Evolutionary conservation across 106 monocot genomes (phyloP).

Genomic region (Hemerocallis citrina): DNA sequence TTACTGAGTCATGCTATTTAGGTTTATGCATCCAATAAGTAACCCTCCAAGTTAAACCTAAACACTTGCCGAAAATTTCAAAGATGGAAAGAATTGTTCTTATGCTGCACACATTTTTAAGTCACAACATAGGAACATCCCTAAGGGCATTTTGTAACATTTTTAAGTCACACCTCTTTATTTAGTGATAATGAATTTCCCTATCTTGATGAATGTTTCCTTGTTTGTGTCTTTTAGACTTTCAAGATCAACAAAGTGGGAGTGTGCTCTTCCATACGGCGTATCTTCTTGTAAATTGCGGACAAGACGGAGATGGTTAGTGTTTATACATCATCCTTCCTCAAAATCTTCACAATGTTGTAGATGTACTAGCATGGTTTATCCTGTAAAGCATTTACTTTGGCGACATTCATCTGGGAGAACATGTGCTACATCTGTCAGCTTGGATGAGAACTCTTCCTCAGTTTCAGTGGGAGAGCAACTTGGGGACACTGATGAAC

Average conservation of each 20-base stretch:
- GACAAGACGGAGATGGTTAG: slow-evolving; percentile 4
- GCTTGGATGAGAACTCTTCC: slow-evolving; percentile 29
- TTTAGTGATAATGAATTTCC: neutral
- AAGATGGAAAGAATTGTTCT: neutral
- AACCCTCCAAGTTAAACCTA: too few species aligned
- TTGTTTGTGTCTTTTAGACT: slow-evolving; percentile 5
- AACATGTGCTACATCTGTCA: slow-evolving; percentile 16
- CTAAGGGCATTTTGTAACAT: neutral
- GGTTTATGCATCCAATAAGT: too few species aligned
- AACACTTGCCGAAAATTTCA: neutral
- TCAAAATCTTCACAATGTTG: neutral
- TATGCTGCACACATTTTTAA: neutral
- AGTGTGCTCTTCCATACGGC: neutral
- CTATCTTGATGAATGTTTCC: neutral
- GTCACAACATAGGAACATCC: neutral
- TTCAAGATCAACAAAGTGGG: slow-evolving; percentile 12
- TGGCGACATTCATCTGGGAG: slow-evolving; percentile 20
- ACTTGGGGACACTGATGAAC: slow-evolving; percentile 7
- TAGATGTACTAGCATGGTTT: slow-evolving; percentile 11
- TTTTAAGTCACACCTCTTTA: neutral
- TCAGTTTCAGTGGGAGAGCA: slow-evolving; percentile 11
- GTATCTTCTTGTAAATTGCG: slow-evolving; percentile 1
- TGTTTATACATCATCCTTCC: slow-evolving; percentile 6
- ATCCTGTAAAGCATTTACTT: slow-evolving; percentile 7
- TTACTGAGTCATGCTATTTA: too few species aligned